Evolutionary conservation across 352 stramenopile species (phyloP), one percentile per base, ranked within the genome.

Genomic region (Globisporangium sylvaticum): DNA sequence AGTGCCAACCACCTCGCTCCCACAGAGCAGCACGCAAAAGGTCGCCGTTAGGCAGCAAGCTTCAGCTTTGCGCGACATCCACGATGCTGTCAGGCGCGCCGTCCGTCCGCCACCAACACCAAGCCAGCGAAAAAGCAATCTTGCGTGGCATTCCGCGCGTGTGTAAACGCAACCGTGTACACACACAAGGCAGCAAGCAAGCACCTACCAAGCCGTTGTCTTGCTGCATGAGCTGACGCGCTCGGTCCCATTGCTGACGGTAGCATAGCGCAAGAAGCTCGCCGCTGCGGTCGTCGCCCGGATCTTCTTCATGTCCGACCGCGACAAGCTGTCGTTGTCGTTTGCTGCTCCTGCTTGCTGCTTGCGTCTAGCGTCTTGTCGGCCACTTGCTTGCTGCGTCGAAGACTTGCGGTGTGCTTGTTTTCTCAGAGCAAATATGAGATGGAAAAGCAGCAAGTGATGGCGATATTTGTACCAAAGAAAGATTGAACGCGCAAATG

Each of bases 231-330:
- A 70, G 34, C 56, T 48, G 44, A 15, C 54, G 65, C 37, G 73
- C 75, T 15, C 72, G 76, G 4, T 59, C 27, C 76, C 71, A 80
- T 73, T 83, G 73, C 54, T 75, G 60, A 3, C 71, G 73, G 56
- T 74, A 77, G 42, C 76, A 83, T 56, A 83, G 61, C 22, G 71
- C 70, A 4, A 83, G 44, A 25, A 83, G 71, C 52, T 83, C 73
- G 6, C 73, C 76, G 52, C 76, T 77, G 68, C 76, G 62, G 46
- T 80, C 66, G 15, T 70, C 37, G 68, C 64, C 48, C 74, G 75
- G 65, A 76, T 76, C 63, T 46, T 76, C 63, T 46, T 56, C 55
- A 63, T 63, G 24, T 25, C 14, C 22, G 52, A 53, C 32, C 24
- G 25, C 37, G 9, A 29, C 42, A 56, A 31, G 39, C 39, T 4